These are phyloP conservation scores for Amauroascus verrucosus DNA, from an alignment of 2,329 filamentous ascomycete genomes.

Conservation along the genomic window DNA sequence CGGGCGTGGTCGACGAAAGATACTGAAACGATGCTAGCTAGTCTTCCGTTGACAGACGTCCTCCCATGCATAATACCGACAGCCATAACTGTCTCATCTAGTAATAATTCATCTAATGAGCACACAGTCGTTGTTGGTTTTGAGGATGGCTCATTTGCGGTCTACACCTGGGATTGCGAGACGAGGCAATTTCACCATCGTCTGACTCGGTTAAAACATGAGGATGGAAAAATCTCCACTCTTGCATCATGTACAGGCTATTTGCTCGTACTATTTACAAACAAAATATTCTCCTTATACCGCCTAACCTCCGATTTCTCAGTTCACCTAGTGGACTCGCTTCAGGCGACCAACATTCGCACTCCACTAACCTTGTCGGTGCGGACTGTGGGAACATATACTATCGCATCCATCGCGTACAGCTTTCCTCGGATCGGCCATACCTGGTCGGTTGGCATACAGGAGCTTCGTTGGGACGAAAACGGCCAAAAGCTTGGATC, in stretches of 20 bases:
- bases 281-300: slow-evolving; percentile 67
- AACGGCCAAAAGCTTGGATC: slow-evolving; percentile 35
- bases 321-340: slow-evolving; percentile 59
- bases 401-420: slow-evolving; percentile 79
- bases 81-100: slow-evolving; percentile 37
- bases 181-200: slow-evolving; percentile 37
- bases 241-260: slow-evolving; percentile 67
- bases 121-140: slow-evolving; percentile 61
- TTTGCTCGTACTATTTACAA: slow-evolving; percentile 64
- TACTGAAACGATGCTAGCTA: slow-evolving; percentile 51
- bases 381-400: slow-evolving; percentile 51
- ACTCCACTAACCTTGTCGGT: slow-evolving; percentile 75
- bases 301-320: slow-evolving; percentile 39
- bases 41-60: slow-evolving; percentile 22
- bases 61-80: slow-evolving; percentile 52
- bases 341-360: slow-evolving; percentile 69
- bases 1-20: slow-evolving; percentile 65
- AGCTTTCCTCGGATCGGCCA: slow-evolving; percentile 64
- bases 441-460: slow-evolving; percentile 85
- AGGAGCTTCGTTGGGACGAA: slow-evolving; percentile 63
- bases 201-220: slow-evolving; percentile 53
- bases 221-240: slow-evolving; percentile 56
- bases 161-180: slow-evolving; percentile 52
- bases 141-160: slow-evolving; percentile 56
- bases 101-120: slow-evolving; percentile 36